Percentiles rank a stretch among this genome's conserved stretches.
phyloP scores from a whole-genome alignment of 768 basidiomycete genomes.

The Panaeolus cyanescens region DNA sequence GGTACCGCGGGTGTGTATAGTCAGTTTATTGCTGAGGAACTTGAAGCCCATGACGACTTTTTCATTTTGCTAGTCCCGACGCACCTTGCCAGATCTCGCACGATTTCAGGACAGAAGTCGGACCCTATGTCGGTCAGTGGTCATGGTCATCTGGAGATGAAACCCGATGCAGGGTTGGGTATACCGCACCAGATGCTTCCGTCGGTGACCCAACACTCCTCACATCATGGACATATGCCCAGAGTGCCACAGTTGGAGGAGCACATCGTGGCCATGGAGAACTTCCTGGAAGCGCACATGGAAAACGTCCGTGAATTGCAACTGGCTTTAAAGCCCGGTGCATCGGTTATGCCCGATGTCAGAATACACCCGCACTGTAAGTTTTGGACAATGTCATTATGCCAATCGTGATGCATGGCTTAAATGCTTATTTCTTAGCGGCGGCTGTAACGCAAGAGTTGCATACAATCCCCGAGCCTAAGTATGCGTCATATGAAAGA shows the following conservation, averaged over 20 bases:
- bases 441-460: background rate
- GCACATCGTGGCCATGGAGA: slow-evolving; percentile 23
- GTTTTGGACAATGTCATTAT: background rate
- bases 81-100: background rate
- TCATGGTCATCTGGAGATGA: background rate
- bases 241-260: slow-evolving; percentile 14
- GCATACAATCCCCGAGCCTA: background rate
- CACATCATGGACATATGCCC: background rate
- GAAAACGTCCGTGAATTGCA: slow-evolving; percentile 28
- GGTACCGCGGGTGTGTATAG: background rate
- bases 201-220: background rate
- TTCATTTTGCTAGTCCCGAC: background rate
- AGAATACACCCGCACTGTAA: background rate
- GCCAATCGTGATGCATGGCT: background rate
- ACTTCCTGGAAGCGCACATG: slow-evolving; percentile 27
- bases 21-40: background rate
- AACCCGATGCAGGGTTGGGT: background rate
- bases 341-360: background rate
- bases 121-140: background rate
- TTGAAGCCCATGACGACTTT: background rate
- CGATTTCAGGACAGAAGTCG: background rate
- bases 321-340: slow-evolving; percentile 10
- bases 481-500: slow-evolving; percentile 7
- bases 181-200: background rate
- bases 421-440: background rate